Percentiles rank a stretch among this genome's conserved stretches.
phyloP scores from a whole-genome alignment of 306 rosid species.

The Oxytropis ochrocephala region DNA sequence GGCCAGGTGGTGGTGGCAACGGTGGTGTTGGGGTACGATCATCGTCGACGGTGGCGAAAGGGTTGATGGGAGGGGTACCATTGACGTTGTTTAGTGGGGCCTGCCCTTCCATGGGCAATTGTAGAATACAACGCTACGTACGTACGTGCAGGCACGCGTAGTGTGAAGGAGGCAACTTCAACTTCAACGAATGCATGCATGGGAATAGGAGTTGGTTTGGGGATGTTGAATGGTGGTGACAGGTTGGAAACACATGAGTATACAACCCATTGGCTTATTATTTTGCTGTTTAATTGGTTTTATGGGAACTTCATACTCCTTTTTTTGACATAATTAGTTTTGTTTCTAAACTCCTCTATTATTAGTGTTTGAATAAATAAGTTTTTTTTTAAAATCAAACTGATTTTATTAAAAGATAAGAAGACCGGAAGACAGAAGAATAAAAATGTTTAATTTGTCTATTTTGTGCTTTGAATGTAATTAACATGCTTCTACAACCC shows the following conservation, averaged over 20 bases:
- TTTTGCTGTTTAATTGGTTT: too few relatives aligned
- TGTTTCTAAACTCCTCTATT: too few relatives aligned
- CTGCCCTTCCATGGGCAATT: slow-evolving; percentile 50
- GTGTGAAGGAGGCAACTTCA: neutral
- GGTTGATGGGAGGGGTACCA: neutral
- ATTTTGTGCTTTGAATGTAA: neutral
- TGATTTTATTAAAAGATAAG: too few relatives aligned
- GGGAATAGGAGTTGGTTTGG: neutral
- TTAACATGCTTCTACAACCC: neutral
- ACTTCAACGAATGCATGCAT: slow-evolving; percentile 25
- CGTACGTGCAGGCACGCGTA: neutral
- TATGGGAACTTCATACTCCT: neutral
- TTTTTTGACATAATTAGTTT: neutral
- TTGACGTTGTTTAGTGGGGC: neutral
- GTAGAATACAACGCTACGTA: neutral
- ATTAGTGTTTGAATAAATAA: too few relatives aligned
- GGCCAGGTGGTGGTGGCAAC: neutral
- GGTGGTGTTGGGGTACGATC: neutral
- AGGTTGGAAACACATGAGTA: slow-evolving; percentile 1
- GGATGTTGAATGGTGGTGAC: neutral
- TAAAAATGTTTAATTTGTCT: neutral
- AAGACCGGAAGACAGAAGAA: too few relatives aligned
- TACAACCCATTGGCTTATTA: slow-evolving; percentile 4
- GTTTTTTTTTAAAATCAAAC: too few relatives aligned
- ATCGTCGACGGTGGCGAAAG: neutral